A percentile compares a stretch with the other conserved stretches of the same genome.
phyloP scores from a whole-genome alignment of 202 grass and related monocot genomes.

The Thinopyrum obtusiflorum region DNA sequence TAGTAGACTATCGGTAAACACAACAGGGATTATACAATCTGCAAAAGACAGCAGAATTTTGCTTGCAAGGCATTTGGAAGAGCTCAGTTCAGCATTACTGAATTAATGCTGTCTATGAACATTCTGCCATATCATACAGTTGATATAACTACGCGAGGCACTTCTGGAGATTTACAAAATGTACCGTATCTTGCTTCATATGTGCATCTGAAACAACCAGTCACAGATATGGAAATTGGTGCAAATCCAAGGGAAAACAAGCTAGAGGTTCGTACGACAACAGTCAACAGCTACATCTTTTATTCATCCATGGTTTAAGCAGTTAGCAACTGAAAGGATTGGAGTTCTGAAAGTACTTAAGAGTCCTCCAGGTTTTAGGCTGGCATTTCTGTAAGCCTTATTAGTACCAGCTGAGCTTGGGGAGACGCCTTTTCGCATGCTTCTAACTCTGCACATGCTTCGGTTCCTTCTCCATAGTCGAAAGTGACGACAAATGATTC shows the following conservation, averaged over 20 bases:
- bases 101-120: background rate
- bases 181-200: background rate
- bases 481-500: background rate
- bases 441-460: background rate
- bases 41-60: background rate
- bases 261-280: background rate
- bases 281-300: background rate
- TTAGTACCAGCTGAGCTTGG: background rate
- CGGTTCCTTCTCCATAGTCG: background rate
- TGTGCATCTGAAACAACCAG: background rate
- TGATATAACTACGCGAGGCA: too few relatives aligned
- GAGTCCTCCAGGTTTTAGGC: background rate
- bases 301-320: background rate
- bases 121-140: background rate
- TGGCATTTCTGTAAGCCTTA: background rate
- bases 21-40: background rate
- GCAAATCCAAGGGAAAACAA: background rate
- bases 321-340: background rate
- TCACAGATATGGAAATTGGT: background rate
- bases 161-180: too few relatives aligned
- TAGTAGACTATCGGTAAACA: too few relatives aligned
- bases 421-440: background rate
- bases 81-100: too few relatives aligned
- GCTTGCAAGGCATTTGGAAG: background rate
- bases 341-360: background rate